phyloP scores from a whole-genome alignment of 2,329 filamentous ascomycete species.

The Chaetomium strumarium region DNA sequence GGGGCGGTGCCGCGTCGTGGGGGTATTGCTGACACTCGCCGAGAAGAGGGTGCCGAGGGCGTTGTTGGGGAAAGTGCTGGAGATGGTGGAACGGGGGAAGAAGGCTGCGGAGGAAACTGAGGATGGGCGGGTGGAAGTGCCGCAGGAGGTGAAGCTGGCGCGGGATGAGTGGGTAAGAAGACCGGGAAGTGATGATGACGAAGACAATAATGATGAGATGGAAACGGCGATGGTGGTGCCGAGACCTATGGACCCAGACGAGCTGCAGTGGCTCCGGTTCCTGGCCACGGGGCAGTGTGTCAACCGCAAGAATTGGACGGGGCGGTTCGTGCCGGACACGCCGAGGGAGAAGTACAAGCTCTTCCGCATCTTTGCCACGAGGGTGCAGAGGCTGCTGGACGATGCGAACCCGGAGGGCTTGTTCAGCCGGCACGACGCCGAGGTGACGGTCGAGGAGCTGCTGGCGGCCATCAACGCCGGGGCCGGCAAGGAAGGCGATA shows the following conservation, averaged over 20 bases:
- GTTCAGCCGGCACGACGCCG: conserved; percentile 21
- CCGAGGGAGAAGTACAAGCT: conserved; percentile 25
- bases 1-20: conserved; percentile 23
- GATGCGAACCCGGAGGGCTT: conserved; percentile 26
- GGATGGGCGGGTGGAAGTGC: not conserved
- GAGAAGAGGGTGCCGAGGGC: conserved; percentile 24
- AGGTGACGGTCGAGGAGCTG: conserved; percentile 26
- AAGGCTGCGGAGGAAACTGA: conserved; percentile 9
- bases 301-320: conserved; percentile 21
- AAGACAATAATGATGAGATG: too few relatives aligned
- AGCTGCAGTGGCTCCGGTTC: conserved; percentile 32
- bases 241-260: conserved; percentile 23
- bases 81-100: conserved; percentile 1
- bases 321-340: conserved; percentile 10
- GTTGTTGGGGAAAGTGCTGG: conserved; percentile 25
- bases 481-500: conserved; percentile 2
- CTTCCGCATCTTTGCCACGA: conserved; percentile 30
- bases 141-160: conserved; percentile 15
- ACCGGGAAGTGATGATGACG: too few relatives aligned
- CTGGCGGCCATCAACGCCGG: conserved; percentile 28
- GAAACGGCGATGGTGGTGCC: not conserved
- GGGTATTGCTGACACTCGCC: conserved; percentile 24
- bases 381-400: conserved; percentile 30
- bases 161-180: conserved; percentile 10
- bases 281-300: conserved; percentile 26